Evolutionary conservation across 305 asterid genomes (phyloP).

Genomic region (Vinca major): DNA sequence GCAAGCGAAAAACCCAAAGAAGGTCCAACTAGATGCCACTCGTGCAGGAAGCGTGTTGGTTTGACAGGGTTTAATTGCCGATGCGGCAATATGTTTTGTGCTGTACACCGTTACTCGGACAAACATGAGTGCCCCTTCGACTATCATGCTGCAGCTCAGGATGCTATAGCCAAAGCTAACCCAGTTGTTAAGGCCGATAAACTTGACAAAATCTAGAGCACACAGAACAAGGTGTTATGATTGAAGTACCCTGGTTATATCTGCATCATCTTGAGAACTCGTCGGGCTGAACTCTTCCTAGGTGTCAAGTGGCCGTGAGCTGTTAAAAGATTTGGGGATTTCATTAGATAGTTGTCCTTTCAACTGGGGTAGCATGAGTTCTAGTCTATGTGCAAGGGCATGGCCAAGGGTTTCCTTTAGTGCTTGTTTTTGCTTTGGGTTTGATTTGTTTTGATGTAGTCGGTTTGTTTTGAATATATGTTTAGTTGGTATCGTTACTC

Average conservation of each 20-base stretch:
- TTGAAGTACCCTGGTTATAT: background rate
- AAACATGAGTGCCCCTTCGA: conserved; percentile 37
- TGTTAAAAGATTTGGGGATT: background rate
- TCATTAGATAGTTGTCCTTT: background rate
- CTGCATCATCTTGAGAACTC: background rate
- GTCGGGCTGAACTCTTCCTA: background rate
- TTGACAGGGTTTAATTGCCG: conserved; percentile 35
- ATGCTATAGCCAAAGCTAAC: conserved; percentile 38
- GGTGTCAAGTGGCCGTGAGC: background rate
- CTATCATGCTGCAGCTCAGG: conserved; percentile 28
- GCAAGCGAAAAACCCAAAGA: conserved; percentile 11
- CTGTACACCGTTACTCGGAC: conserved; percentile 34
- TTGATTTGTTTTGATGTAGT: background rate
- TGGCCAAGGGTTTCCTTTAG: background rate
- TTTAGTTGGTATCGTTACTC: background rate
- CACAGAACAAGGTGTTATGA: background rate
- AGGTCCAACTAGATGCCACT: conserved; percentile 29
- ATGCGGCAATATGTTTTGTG: conserved; percentile 32
- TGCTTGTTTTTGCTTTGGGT: background rate
- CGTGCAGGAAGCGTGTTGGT: conserved; percentile 37
- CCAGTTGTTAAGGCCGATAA: conserved; percentile 37
- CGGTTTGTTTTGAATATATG: background rate
- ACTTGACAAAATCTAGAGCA: conserved; percentile 29
- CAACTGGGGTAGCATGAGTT: background rate
- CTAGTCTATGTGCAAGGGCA: background rate